Evolutionary conservation across 345 rosid genomes (phyloP), one percentile per base, ranked within the genome.

Genomic region (Pistacia integerrima): DNA sequence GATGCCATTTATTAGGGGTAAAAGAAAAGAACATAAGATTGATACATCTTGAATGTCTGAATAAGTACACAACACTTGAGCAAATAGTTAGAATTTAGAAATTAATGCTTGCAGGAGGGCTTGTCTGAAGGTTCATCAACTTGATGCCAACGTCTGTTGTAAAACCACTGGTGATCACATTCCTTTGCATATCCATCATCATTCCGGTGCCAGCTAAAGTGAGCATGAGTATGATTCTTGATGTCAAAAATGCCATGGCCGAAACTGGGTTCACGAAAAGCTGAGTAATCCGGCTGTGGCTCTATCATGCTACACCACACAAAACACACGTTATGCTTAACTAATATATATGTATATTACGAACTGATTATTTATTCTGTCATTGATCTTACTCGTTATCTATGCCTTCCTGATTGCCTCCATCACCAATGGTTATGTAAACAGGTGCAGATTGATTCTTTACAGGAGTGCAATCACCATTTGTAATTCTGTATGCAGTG

Each of bases 271-370:
- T 96, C 99, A 1, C 98, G 88, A 35, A 76, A 96, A 0, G 99
- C 97, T 3, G 99, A 96, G 87, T 92, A 96, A 6, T 77, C 76
- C 3, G 99, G 99, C 78, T 96, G 99, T 66, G 98, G 97, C 84
- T 92, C 85, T 0, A 87, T 87, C 98, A 93, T 90, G 81, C 99
- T 93, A 84, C 85, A 84, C 5, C 54, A 64, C 25, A 57, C 0
- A 25, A 25, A 25, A 25, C 25, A 25, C 25, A 25, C 1, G 25
- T 25, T 25, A 25, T 25, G 25, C 0, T 25, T 25, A 25, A 25
- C 25, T 25, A 25, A 25, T 25, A 25, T 25, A 25, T 25, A 25
- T 25, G 0, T 22, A 25, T 25, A 25, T 25, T 25, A 25, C 25
- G 25, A 25, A 25, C 1, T 25, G 25, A 0, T 25, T 25, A 25